Base-by-base conservation (phyloP, 163 green algal genomes). In the Prototheca wickerhamii region DNA sequence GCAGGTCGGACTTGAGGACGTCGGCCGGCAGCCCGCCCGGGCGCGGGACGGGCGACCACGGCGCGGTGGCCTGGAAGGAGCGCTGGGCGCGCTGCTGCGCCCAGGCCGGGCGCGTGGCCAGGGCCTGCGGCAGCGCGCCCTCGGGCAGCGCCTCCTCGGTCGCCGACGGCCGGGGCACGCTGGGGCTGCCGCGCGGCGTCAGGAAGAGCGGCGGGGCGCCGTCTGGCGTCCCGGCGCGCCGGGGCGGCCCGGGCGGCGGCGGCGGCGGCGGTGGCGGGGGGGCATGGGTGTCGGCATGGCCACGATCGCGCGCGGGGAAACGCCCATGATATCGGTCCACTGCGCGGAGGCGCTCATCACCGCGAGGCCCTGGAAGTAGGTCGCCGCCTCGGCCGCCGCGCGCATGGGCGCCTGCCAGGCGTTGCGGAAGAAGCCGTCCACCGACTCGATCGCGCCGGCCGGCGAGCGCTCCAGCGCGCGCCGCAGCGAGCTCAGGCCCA, bases 391-490 rank as follows among this genome's bases (percentile, higher is more conserved):
- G 21, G 75, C 37, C 58, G 70, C 72, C 63, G 71, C 89, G 78
- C 46, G 82, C 74, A 65, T 79, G 70, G 67, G 66, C 4, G 58
- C 68, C 31, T 59, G 30, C 83, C 82, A 91, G 0, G 83, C 85
- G 69, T 89, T 90, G 21, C 68, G 67, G 60, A 94, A 94, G 44
- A 91, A 84, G 55, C 64, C 63, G 64, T 89, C 79, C 32, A 90
- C 49, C 0, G 58, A 74, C 15, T 77, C 60, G 2, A 78, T 46
- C 25, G 70, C 76, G 7, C 51, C n/a, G 37, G 15, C 35, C 31
- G 54, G 7, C 55, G 63, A 40, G 44, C 61, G 50, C 23, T 56
- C 44, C 51, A 68, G 32, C 21, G 63, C 63, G 25, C 58, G 40
- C 8, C 71, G 68, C 32, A 95, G 78, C 15, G 72, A 71, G 30